phyloP scores from a whole-genome alignment of 352 stramenopile genomes.

The Phytophthora multivora region DNA sequence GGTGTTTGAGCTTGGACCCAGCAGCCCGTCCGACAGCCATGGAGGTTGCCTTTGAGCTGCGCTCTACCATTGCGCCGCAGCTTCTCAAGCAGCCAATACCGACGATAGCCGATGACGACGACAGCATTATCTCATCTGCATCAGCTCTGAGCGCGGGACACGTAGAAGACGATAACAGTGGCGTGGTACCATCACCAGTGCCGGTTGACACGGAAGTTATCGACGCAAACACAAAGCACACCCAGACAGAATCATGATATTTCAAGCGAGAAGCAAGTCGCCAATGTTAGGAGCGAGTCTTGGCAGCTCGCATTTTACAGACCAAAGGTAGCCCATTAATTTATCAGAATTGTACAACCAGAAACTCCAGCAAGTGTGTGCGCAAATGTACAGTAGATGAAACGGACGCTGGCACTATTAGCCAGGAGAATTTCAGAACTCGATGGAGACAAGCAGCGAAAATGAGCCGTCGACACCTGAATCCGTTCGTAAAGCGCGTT shows the following conservation, averaged over 20 bases:
- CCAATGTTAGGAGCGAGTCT: constrained; percentile 14
- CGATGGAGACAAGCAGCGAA: constrained; percentile 22
- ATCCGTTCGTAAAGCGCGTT: constrained; percentile 49
- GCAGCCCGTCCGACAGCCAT: constrained; percentile 65
- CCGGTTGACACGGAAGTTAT: too few species aligned
- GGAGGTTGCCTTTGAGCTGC: constrained; percentile 69
- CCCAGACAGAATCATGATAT: constrained; percentile 22
- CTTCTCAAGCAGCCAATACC: constrained; percentile 36
- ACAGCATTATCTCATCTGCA: constrained; percentile 20
- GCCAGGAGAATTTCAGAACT: too few species aligned
- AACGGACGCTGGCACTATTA: constrained; percentile 13
- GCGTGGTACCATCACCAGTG: neutral
- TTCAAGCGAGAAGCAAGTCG: constrained; percentile 16
- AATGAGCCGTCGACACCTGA: constrained; percentile 11
- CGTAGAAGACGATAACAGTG: constrained; percentile 9
- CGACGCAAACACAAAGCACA: constrained; percentile 13
- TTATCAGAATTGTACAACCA: constrained; percentile 35
- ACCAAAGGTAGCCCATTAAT: constrained; percentile 30
- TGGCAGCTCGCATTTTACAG: constrained; percentile 12
- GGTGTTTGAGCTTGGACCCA: constrained; percentile 70
- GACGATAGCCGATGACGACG: constrained; percentile 10
- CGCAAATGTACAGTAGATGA: constrained; percentile 3
- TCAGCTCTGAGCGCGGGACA: neutral
- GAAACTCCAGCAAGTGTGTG: constrained; percentile 22
- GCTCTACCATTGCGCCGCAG: constrained; percentile 53